These are phyloP conservation scores for Streptanthus diversifolius DNA, from an alignment of 345 rosid species.

Conservation along the genomic window DNA sequence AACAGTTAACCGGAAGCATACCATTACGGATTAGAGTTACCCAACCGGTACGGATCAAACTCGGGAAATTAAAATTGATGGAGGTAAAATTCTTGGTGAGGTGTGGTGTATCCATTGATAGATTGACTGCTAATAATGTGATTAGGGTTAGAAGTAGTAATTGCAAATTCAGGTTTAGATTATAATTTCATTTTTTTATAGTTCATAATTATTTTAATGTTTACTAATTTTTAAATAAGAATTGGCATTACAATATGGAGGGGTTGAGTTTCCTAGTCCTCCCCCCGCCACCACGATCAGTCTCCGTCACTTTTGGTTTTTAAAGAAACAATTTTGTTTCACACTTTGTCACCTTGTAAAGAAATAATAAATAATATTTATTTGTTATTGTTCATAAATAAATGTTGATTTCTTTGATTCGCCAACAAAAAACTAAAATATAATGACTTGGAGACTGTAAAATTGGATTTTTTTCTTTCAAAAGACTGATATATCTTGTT, in stretches of 20 bases:
- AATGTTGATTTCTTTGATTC: neutral
- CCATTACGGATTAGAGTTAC: constrained; percentile 61
- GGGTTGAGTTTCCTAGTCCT: neutral
- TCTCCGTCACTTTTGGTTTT: neutral
- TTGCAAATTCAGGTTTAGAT: constrained; percentile 59
- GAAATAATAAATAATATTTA: neutral
- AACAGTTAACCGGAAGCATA: constrained; percentile 45
- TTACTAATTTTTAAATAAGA: neutral
- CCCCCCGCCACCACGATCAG: neutral
- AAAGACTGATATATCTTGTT: neutral
- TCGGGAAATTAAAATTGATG: constrained; percentile 69
- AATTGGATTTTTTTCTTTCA: neutral
- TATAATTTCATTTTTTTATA: constrained; percentile 31
- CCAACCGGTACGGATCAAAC: constrained; percentile 77
- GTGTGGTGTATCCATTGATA: constrained; percentile 56
- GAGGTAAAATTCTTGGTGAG: constrained; percentile 56
- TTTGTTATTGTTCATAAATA: neutral
- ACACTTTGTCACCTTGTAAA: neutral
- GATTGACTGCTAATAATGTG: constrained; percentile 38
- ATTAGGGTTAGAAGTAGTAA: constrained; percentile 53
- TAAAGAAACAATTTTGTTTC: constrained; percentile 8
- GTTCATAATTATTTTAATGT: neutral
- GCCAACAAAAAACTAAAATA: neutral
- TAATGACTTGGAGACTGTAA: neutral
- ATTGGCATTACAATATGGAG: neutral